Base-by-base conservation (phyloP, 176 grass and related monocot species). In the Tillandsia leiboldiana region DNA sequence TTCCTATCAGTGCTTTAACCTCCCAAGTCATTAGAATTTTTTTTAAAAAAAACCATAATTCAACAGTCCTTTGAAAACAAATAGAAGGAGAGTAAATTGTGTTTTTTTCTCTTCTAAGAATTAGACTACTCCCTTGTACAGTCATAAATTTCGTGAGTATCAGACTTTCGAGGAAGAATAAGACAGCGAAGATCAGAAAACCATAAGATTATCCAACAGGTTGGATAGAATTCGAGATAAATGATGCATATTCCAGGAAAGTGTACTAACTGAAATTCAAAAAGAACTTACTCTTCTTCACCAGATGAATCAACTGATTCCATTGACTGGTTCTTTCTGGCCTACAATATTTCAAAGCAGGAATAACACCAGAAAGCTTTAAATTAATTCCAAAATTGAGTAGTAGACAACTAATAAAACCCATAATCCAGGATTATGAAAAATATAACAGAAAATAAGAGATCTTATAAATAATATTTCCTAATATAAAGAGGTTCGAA, bases 201-300 rank as follows among this genome's bases (percentile, higher is more conserved):
- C 56, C n/a, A 61, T 61, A 17, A 59, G 8, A 59, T 59, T 20
- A 59, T 7, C 22, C 56, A 61, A 61, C 56, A 61, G 56, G 56
- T 61, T 11, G 8, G 23, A 51, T 9, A 62, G 42, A 51, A 70
- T 50, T 61, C 73, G 2, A 17, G 53, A 70, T 64, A 3, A 72
- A 62, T 71, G 42, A 3, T 64, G 28, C 63, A 73, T 75, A 75
- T 17, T 71, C 72, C 59, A 72, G 20, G 54, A 58, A 51, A 24
- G 26, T 49, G 20, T 10, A 69, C 65, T 24, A 62, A 51, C 66
- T 68, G n/a, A 51, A 33, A 73, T 15, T 8, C 28, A 53, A 51
- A 50, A 71, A 12, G 56, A 68, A 80, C 87, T 82, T 88, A 99
- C 90, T 91, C 90, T 99, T 99, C 95, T 94, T 99, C 95, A 64